These are phyloP conservation scores for Gossypium gossypioides DNA, from an alignment of 441 rosid genomes.

Conservation along the genomic window DNA sequence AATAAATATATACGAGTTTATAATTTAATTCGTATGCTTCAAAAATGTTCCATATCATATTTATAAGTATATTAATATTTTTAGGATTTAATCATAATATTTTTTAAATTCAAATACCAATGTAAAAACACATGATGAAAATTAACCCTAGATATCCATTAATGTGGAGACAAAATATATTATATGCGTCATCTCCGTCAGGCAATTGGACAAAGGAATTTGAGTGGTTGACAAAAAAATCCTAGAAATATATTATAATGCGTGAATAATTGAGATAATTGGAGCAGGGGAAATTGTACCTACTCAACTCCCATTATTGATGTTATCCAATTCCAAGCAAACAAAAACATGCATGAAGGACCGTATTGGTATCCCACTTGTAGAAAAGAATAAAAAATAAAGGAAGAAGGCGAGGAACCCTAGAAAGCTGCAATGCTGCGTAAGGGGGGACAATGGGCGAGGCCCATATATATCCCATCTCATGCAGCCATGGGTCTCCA, in stretches of 20 bases:
- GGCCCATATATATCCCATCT: slow-evolving; percentile 28
- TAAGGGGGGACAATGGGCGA: slow-evolving; percentile 37
- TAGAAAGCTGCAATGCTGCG: slow-evolving; percentile 42
- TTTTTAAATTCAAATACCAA: too few species aligned
- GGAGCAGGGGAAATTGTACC: not conserved
- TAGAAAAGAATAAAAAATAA: not conserved
- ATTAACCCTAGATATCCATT: not conserved
- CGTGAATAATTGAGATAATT: not conserved
- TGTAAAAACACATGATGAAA: too few species aligned
- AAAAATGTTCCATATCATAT: too few species aligned
- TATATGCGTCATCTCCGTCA: not conserved
- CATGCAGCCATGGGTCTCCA: slow-evolving; percentile 23
- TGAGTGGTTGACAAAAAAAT: not conserved
- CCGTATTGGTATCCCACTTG: not conserved
- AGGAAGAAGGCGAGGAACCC: slow-evolving; percentile 10
- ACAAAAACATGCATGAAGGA: not conserved
- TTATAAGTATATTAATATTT: too few species aligned
- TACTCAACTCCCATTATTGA: not conserved
- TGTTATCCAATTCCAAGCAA: not conserved
- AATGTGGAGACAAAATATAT: not conserved
- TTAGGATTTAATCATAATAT: too few species aligned
- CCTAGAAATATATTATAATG: not conserved
- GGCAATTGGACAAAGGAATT: not conserved
- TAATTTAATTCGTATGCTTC: too few species aligned
- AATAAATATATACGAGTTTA: too few species aligned